Conservation (phyloP, 163 green algal species). For the Trebouxiophyceae sp. region DNA sequence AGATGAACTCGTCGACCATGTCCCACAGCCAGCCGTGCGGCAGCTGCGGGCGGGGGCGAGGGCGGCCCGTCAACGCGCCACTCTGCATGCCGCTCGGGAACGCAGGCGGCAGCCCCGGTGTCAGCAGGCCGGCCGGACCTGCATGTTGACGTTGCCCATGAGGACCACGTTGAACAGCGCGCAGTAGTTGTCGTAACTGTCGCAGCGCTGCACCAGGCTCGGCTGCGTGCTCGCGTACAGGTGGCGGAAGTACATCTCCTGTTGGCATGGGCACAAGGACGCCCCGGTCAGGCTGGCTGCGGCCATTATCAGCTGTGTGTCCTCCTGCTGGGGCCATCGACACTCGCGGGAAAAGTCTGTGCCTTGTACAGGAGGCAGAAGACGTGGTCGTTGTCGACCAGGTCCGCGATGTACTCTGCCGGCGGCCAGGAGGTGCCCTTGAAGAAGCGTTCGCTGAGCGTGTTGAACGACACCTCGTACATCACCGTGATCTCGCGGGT, state of each 20-base stretch:
- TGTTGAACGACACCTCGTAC: slow-evolving; percentile 92
- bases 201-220: slow-evolving; percentile 61
- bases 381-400: slow-evolving; percentile 95
- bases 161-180: slow-evolving; percentile 87
- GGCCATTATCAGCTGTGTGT: no score
- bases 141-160: slow-evolving; percentile 92
- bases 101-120: no score
- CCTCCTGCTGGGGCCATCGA: no score
- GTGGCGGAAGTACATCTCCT: slow-evolving; percentile 94
- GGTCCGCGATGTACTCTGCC: slow-evolving; percentile 71
- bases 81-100: no score
- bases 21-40: slow-evolving; percentile 97
- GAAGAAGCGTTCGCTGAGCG: slow-evolving; percentile 96
- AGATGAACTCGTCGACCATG: slow-evolving; percentile 99
- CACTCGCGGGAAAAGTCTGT: no score
- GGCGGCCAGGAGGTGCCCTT: slow-evolving; percentile 81
- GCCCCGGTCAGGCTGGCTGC: no score
- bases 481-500: slow-evolving; percentile 92
- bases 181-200: slow-evolving; percentile 93
- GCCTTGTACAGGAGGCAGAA: slow-evolving; percentile 98
- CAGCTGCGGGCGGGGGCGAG: slow-evolving; percentile 49
- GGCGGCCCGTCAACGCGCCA: no score
- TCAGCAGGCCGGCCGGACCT: no score
- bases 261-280: no score
- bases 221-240: slow-evolving; percentile 60